Percentiles rank a stretch among this genome's conserved stretches.
phyloP scores from a whole-genome alignment of 768 basidiomycete species.

The Boletus rubescentipes region DNA sequence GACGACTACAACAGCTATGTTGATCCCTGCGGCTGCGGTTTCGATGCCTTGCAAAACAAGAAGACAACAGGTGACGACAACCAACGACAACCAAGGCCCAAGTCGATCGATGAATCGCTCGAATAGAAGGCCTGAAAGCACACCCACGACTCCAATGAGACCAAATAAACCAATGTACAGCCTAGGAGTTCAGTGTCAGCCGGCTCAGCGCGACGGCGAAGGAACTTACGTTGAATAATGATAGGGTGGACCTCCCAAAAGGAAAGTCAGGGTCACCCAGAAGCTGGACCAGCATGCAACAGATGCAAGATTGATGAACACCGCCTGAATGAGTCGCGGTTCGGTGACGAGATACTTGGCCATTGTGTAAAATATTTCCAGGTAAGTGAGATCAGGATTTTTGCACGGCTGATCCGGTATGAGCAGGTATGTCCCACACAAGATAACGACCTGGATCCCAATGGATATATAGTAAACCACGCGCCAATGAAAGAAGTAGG shows the following conservation, averaged over 20 bases:
- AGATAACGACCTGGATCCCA: slow-evolving; percentile 28
- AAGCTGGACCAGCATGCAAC: slow-evolving; percentile 32
- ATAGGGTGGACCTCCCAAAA: slow-evolving; percentile 40
- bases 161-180: slow-evolving; percentile 48
- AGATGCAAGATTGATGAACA: slow-evolving; percentile 23
- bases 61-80: slow-evolving; percentile 32
- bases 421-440: slow-evolving; percentile 31
- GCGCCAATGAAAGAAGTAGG: slow-evolving; percentile 40
- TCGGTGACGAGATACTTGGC: slow-evolving; percentile 39
- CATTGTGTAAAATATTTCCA: slow-evolving; percentile 37
- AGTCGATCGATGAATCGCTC: slow-evolving; percentile 26
- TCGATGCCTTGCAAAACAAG: slow-evolving; percentile 33
- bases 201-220: background rate
- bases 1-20: slow-evolving; percentile 37
- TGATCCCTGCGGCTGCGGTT: slow-evolving; percentile 37
- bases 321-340: slow-evolving; percentile 38
- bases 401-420: slow-evolving; percentile 44
- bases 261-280: slow-evolving; percentile 43
- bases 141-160: slow-evolving; percentile 42
- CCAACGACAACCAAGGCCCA: slow-evolving; percentile 42
- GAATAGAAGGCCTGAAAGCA: slow-evolving; percentile 23
- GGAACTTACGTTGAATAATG: slow-evolving; percentile 31
- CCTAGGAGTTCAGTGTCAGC: slow-evolving; percentile 1
- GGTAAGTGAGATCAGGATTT: slow-evolving; percentile 36
- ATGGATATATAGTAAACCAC: slow-evolving; percentile 43